phyloP scores from a whole-genome alignment of 176 grass and related monocot genomes.

The Hordeum marinum region DNA sequence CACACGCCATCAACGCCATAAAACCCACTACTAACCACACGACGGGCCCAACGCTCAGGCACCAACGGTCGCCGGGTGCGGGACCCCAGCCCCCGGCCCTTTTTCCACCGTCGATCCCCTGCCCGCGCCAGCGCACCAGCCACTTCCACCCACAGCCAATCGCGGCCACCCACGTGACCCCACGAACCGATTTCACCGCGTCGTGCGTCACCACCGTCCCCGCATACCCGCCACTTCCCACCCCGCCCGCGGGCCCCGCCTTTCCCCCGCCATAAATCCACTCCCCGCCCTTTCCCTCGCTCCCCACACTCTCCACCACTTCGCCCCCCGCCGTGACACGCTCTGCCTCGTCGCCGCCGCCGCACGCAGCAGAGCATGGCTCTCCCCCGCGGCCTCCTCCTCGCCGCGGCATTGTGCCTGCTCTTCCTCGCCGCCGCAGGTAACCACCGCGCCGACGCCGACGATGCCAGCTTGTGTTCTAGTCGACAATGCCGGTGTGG shows the following conservation, averaged over 20 bases:
- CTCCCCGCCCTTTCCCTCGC: background rate
- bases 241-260: background rate
- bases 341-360: background rate
- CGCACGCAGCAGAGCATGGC: conserved; percentile 29
- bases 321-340: background rate
- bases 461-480: too few species aligned
- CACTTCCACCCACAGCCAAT: background rate
- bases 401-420: conserved; percentile 27
- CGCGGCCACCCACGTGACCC: background rate
- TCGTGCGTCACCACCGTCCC: background rate
- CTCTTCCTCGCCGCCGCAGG: conserved; percentile 25
- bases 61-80: conserved; percentile 18
- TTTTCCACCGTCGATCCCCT: background rate
- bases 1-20: background rate
- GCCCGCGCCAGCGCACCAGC: background rate
- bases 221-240: background rate
- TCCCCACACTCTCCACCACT: too few species aligned
- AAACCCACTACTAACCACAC: background rate
- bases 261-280: conserved; percentile 23
- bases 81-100: background rate
- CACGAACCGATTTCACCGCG: background rate
- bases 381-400: background rate
- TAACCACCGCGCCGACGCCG: background rate
- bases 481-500: conserved; percentile 7
- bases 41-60: conserved; percentile 7